Percentiles rank a stretch among this genome's conserved stretches.
These are phyloP conservation scores for Mycosphaerella sp. DNA, from an alignment of 2,329 filamentous ascomycete genomes.

Conservation along the genomic window DNA sequence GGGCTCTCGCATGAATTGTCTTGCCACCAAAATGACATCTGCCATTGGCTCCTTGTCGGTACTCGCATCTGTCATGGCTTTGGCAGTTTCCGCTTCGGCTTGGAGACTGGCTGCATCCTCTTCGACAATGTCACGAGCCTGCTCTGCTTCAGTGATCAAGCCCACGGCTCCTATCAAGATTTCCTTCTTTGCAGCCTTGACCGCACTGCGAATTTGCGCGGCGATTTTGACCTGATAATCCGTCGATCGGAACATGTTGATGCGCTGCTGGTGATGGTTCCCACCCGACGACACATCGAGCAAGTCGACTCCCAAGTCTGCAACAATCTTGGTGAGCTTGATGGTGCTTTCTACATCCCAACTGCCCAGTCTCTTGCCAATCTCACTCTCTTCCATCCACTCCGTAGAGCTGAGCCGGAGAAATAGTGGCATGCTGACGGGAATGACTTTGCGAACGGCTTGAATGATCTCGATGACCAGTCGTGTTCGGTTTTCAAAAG, in stretches of 20 bases:
- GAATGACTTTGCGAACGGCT: constrained; percentile 50
- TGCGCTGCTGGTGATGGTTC: constrained; percentile 51
- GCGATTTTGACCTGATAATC: constrained; percentile 49
- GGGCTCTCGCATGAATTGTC: constrained; percentile 51
- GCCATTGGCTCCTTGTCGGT: constrained; percentile 34
- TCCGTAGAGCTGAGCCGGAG: constrained; percentile 66
- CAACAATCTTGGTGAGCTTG: constrained; percentile 59
- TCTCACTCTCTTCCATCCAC: constrained; percentile 59
- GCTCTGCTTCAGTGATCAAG: constrained; percentile 48
- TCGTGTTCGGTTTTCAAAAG: constrained; percentile 63
- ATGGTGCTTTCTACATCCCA: constrained; percentile 63
- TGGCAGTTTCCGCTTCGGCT: constrained; percentile 30
- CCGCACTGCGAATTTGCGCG: constrained; percentile 38
- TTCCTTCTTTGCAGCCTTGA: constrained; percentile 34
- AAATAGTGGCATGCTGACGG: constrained; percentile 62
- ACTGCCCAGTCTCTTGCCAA: constrained; percentile 47
- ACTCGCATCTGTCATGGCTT: constrained; percentile 34
- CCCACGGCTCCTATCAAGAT: constrained; percentile 50
- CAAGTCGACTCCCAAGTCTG: constrained; percentile 70
- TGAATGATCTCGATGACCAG: constrained; percentile 59
- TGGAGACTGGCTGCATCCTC: constrained; percentile 22
- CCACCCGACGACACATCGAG: constrained; percentile 76
- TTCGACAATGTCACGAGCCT: constrained; percentile 44
- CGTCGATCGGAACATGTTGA: constrained; percentile 37
- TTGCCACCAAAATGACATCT: constrained; percentile 47